phyloP scores from a whole-genome alignment of 495 filamentous ascomycete genomes.

The Hypoxylon cercidicola region DNA sequence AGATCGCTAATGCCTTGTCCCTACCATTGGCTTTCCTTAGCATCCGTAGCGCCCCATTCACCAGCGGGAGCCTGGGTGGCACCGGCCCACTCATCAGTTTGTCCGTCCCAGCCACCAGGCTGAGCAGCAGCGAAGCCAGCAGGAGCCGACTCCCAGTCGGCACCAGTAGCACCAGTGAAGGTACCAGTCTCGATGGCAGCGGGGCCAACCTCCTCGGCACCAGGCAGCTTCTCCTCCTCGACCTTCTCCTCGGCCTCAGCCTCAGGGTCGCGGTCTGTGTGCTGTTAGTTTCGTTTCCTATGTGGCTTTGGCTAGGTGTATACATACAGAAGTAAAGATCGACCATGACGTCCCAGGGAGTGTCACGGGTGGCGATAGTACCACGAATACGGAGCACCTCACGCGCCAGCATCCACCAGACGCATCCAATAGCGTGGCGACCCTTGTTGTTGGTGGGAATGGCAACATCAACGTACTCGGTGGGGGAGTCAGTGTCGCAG shows the following conservation, averaged over 20 bases:
- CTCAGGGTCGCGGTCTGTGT: slow-evolving; percentile 92
- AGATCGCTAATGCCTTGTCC: slow-evolving; percentile 14
- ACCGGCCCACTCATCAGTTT: slow-evolving; percentile 56
- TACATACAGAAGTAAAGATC: slow-evolving; percentile 96
- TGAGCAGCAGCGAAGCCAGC: slow-evolving; percentile 72
- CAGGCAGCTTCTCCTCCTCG: slow-evolving; percentile 74
- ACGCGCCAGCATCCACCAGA: slow-evolving; percentile 99
- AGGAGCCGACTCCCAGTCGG: slow-evolving; percentile 77
- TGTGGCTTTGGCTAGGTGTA: neutral
- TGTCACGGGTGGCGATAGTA: slow-evolving; percentile 91
- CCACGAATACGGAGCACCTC: slow-evolving; percentile 99
- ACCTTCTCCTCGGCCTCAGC: slow-evolving; percentile 95
- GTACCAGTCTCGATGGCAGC: slow-evolving; percentile 78
- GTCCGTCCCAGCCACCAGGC: slow-evolving; percentile 79
- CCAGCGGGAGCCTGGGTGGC: slow-evolving; percentile 58
- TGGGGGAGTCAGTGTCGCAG: slow-evolving; percentile 98
- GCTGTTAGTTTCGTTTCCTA: slow-evolving; percentile 34
- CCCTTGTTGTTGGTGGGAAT: slow-evolving; percentile 99
- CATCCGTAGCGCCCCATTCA: slow-evolving; percentile 75
- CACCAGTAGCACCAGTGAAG: slow-evolving; percentile 65
- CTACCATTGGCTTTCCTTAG: slow-evolving; percentile 75
- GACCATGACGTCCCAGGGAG: slow-evolving; percentile 97
- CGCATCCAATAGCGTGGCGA: slow-evolving; percentile 94
- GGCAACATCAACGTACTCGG: slow-evolving; percentile 99
- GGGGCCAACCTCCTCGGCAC: slow-evolving; percentile 85